Evolutionary conservation across 1,139 yeast genomes (phyloP).

Genomic region (Candida labiduridarum): DNA sequence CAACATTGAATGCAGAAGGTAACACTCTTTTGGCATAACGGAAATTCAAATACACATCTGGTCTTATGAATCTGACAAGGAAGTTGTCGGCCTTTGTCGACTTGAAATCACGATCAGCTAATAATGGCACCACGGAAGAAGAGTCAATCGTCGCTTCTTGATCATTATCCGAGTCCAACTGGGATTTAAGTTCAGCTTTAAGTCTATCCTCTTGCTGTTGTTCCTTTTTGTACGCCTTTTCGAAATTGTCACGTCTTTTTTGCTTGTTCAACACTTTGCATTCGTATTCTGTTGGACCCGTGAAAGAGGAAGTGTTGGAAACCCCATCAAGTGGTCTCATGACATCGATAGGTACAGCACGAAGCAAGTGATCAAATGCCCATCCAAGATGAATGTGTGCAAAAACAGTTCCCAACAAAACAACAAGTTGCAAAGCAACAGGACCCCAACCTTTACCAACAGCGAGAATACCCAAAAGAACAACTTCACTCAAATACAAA

Average conservation of each 20-base stretch:
- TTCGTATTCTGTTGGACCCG: constrained; percentile 39
- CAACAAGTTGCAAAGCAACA: constrained; percentile 70
- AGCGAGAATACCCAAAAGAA: constrained; percentile 81
- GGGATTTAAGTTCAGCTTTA: constrained; percentile 21
- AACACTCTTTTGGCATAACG: constrained; percentile 54
- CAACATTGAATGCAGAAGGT: constrained; percentile 50
- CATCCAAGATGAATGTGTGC: constrained; percentile 60
- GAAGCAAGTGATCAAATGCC: constrained; percentile 67
- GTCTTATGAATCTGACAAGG: constrained; percentile 56
- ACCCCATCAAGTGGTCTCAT: constrained; percentile 74
- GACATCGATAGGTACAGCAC: constrained; percentile 63
- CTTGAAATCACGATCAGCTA: constrained; percentile 58
- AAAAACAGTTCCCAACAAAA: constrained; percentile 63
- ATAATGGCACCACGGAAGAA: constrained; percentile 37
- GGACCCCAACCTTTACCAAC: constrained; percentile 98
- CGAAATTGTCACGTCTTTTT: constrained; percentile 14
- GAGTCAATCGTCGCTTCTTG: constrained; percentile 10
- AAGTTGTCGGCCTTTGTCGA: constrained; percentile 29
- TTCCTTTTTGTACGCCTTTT: constrained; percentile 19
- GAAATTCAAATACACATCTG: constrained; percentile 64
- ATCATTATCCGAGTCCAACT: constrained; percentile 23
- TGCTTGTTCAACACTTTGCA: constrained; percentile 31
- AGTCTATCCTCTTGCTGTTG: constrained; percentile 20
- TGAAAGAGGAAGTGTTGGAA: constrained; percentile 59
- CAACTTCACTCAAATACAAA: constrained; percentile 80